Conservation (phyloP, 306 rosid species). For the Canavalia gladiata region DNA sequence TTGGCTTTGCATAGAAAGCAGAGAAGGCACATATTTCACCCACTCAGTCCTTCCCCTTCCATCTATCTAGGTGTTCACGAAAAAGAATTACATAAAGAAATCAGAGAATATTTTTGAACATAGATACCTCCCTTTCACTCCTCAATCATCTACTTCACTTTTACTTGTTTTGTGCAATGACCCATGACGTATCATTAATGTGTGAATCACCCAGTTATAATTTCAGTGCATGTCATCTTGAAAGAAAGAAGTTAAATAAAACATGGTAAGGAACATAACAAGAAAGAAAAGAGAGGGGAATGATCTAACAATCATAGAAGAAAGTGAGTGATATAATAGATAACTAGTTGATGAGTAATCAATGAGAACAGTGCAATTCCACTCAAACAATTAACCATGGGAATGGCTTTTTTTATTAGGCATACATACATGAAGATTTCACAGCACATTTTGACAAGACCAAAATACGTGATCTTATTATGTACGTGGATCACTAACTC, state of each 20-base stretch:
- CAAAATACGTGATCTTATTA: constrained; percentile 35
- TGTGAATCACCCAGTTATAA: constrained; percentile 43
- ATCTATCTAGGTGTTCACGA: constrained; percentile 56
- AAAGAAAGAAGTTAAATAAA: constrained; percentile 47
- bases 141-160: constrained; percentile 69
- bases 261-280: constrained; percentile 44
- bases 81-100: constrained; percentile 49
- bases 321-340: constrained; percentile 46
- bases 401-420: constrained; percentile 38
- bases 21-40: constrained; percentile 57
- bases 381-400: constrained; percentile 16
- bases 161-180: constrained; percentile 61
- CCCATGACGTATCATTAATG: constrained; percentile 56
- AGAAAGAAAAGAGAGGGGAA: constrained; percentile 44
- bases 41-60: constrained; percentile 47
- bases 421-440: constrained; percentile 16
- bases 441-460: constrained; percentile 26
- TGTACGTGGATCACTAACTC: constrained; percentile 4
- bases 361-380: constrained; percentile 38
- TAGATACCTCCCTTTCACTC: constrained; percentile 77
- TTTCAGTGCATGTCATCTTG: constrained; percentile 48
- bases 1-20: constrained; percentile 68
- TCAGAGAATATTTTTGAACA: constrained; percentile 60
- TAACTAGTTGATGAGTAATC: constrained; percentile 48
- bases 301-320: constrained; percentile 60